Conservation (phyloP, 345 rosid genomes). For the Syzygium grande region DNA sequence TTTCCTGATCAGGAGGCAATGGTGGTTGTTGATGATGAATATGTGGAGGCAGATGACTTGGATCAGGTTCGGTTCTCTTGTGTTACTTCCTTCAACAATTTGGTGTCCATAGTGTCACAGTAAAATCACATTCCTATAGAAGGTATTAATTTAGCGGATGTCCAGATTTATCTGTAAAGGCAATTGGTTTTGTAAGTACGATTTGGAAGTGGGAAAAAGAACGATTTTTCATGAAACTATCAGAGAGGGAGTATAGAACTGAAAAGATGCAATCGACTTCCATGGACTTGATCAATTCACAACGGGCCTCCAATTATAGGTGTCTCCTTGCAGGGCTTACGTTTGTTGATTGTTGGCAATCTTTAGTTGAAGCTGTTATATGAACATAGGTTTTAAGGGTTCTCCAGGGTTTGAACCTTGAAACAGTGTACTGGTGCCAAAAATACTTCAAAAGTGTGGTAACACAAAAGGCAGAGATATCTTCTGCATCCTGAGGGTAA, state of each 20-base stretch:
- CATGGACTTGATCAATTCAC: background rate
- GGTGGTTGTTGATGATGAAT: conserved; percentile 34
- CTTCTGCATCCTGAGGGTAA: background rate
- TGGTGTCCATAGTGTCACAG: background rate
- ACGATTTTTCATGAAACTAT: background rate
- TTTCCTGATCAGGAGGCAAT: conserved; percentile 38
- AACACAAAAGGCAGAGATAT: background rate
- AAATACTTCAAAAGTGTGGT: background rate
- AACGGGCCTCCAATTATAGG: background rate
- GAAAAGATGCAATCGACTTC: background rate
- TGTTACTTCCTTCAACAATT: background rate
- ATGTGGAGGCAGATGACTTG: conserved; percentile 37
- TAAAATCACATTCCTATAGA: background rate
- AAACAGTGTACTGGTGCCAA: background rate
- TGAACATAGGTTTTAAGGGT: background rate
- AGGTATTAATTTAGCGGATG: background rate
- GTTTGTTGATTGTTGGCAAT: background rate
- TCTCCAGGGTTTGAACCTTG: background rate
- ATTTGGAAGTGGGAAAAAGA: background rate
- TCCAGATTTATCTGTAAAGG: background rate
- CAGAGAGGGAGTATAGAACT: background rate
- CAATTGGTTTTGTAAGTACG: background rate
- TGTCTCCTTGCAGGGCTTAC: background rate
- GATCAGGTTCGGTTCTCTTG: conserved; percentile 46
- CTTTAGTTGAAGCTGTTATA: background rate